Evolutionary conservation across 495 filamentous ascomycete species (phyloP), one percentile per base, ranked within the genome.

Genomic region (Hapsidospora chrysogenum): DNA sequence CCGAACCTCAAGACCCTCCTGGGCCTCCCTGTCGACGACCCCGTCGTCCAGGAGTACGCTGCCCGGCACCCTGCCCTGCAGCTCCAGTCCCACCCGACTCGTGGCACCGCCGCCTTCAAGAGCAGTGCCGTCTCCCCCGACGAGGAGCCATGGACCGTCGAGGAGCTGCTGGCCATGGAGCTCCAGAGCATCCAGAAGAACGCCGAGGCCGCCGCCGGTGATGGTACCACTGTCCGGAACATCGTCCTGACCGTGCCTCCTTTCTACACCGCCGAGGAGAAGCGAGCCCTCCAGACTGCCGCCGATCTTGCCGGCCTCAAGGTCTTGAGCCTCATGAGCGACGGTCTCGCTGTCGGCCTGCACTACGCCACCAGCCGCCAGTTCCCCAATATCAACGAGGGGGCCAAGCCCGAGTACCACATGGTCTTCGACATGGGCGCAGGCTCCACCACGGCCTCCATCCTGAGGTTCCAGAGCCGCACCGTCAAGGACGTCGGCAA

Each of bases 341-440:
- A 97, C 51, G 92, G 87, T 5, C 53, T 96, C 41, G 84, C 89
- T 21, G 85, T 96, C 29, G 89, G 84, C 2, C 54, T 99, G 36
- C 89, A 99, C 54, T 99, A 95, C 52, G 89, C 89, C 14, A 95
- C 83, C 11, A 78, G 71, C 46, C 70, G 89, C 44, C 82, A 74
- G 15, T 99, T 99, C 57, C 83, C 84, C 11, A 80, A 66, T 41
- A 61, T 92, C 25, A 79, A 70, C 28, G 76, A 87, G 37, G 86
- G 85, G 30, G 77, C 75, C 44, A 86, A 83, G 61, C 81, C 89
- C 3, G 89, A 99, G 53, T 71, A 80, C 46, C 84, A 99, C 50
- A 63, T 99, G 49, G 72, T 99, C 13, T 96, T 85, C 45, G 92
- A 99, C 46, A 95, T 96, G 86, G 89, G 89, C 39, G 89, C 89